These are phyloP conservation scores for Mucor indicus DNA, from an alignment of 371 early-diverging fungal genomes.

Conservation along the genomic window DNA sequence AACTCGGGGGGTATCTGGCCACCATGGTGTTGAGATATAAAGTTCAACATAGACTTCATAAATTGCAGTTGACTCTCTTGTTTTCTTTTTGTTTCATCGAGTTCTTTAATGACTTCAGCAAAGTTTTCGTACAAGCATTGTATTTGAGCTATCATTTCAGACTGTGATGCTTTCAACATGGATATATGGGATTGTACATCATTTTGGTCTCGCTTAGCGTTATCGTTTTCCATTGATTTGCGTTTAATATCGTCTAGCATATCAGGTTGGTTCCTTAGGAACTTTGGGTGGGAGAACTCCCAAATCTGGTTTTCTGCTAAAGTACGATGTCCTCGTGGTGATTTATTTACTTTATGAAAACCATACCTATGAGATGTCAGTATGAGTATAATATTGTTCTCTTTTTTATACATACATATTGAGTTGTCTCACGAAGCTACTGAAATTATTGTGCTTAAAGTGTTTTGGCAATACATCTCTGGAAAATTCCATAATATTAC, in stretches of 20 bases:
- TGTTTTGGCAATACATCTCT: constrained; percentile 76
- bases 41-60: constrained; percentile 58
- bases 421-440: constrained; percentile 85
- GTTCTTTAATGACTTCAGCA: constrained; percentile 66
- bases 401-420: constrained; percentile 63
- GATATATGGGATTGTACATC: constrained; percentile 73
- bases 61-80: constrained; percentile 60
- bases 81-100: constrained; percentile 66
- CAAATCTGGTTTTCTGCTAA: constrained; percentile 86
- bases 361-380: constrained; percentile 59
- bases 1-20: constrained; percentile 43
- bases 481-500: constrained; percentile 83
- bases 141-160: constrained; percentile 73
- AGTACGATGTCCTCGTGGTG: constrained; percentile 81
- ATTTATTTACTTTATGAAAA: constrained; percentile 86
- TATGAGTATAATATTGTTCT: too few relatives aligned
- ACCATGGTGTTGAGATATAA: constrained; percentile 49
- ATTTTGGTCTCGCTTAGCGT: constrained; percentile 69
- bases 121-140: constrained; percentile 69
- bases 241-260: constrained; percentile 84
- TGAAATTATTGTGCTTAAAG: constrained; percentile 89
- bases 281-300: constrained; percentile 90
- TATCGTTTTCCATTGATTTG: constrained; percentile 81
- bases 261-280: constrained; percentile 75
- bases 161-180: constrained; percentile 72